Evolutionary conservation across 164 flowering plant genomes (phyloP).

Genomic region (Stephania japonica): DNA sequence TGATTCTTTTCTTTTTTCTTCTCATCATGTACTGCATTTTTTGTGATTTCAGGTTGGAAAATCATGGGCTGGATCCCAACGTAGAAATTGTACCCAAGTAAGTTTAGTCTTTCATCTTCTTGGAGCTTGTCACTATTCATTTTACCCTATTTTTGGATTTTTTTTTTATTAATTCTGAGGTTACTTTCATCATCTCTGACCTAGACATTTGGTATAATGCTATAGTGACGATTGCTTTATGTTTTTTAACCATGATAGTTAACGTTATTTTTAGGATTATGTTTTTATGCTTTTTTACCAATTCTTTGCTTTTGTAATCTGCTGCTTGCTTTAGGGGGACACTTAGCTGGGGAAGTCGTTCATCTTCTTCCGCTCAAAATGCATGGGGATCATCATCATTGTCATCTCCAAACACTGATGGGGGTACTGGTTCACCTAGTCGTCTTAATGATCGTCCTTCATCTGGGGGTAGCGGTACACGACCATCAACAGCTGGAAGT

Average conservation of each 20-base stretch:
- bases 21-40: conserved; percentile 1
- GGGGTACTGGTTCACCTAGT: conserved; percentile 55
- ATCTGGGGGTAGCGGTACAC: conserved; percentile 84
- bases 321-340: conserved; percentile 59
- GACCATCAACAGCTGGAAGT: conserved; percentile 93
- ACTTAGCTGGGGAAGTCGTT: conserved; percentile 79
- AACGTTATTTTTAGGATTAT: not conserved
- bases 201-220: not conserved
- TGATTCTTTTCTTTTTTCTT: not conserved
- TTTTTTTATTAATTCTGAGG: not conserved
- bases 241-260: not conserved
- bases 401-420: conserved; percentile 56
- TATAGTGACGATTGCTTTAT: not conserved
- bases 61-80: conserved; percentile 90
- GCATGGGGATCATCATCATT: conserved; percentile 70
- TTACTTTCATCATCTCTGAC: not conserved
- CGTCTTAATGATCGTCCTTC: conserved; percentile 78
- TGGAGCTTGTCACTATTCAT: not conserved
- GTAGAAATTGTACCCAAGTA: conserved; percentile 99
- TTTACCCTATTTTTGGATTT: no score
- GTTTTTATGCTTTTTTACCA: not conserved
- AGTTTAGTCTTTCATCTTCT: conserved; percentile 24
- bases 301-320: not conserved
- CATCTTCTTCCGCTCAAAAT: conserved; percentile 65
- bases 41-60: conserved; percentile 70